These are phyloP conservation scores for Plasmodium gaboni DNA, from an alignment of 169 alveolate species.

Conservation along the genomic window DNA sequence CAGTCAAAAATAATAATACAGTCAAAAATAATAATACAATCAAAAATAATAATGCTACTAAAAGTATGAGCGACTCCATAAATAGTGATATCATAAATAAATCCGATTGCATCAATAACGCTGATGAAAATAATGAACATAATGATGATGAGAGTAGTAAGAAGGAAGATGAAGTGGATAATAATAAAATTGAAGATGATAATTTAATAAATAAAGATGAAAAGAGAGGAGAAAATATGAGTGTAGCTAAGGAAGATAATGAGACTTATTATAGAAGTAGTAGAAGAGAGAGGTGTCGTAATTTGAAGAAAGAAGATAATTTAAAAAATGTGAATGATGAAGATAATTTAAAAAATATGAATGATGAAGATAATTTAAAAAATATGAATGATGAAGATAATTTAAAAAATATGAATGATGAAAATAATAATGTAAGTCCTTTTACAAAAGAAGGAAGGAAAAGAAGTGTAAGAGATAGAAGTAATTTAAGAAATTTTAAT, in stretches of 20 bases:
- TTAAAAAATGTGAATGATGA: no score
- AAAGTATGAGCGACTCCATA: background rate
- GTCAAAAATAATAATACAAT: background rate
- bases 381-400: no score
- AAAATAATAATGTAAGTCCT: background rate
- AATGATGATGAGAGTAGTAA: background rate
- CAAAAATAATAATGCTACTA: background rate
- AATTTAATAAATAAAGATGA: background rate
- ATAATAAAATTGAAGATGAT: background rate
- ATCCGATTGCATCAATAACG: background rate
- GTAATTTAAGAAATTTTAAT: background rate
- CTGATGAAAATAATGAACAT: background rate
- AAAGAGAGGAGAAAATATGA: no score
- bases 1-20: background rate
- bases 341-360: no score
- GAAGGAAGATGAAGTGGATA: background rate
- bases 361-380: background rate
- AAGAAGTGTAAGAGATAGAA: background rate
- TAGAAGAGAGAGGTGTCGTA: no score
- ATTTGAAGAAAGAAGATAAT: no score
- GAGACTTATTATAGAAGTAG: no score
- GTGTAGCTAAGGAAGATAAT: no score
- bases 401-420: no score
- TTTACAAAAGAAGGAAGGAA: background rate
- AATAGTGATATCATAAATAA: background rate